phyloP scores from a whole-genome alignment of 345 rosid species.

The Nasturtium officinale region DNA sequence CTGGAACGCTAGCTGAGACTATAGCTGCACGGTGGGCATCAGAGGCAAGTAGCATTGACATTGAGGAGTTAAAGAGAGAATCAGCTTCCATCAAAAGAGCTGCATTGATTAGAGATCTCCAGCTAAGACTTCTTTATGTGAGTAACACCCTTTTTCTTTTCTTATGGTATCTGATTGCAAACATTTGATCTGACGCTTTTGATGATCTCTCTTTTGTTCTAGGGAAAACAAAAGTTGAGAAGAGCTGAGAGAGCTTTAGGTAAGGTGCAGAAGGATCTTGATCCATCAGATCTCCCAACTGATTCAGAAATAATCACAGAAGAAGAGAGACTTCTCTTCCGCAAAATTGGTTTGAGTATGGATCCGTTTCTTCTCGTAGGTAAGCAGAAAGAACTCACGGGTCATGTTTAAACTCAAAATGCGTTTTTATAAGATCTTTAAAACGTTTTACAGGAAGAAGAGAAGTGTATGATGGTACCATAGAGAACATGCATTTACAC shows the following conservation, averaged over 20 bases:
- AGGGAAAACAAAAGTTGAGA: constrained; percentile 74
- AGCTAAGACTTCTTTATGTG: constrained; percentile 68
- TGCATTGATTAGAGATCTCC: constrained; percentile 61
- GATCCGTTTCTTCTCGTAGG: constrained; percentile 82
- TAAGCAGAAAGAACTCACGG: constrained; percentile 44
- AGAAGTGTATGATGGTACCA: constrained; percentile 77
- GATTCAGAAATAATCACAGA: constrained; percentile 80
- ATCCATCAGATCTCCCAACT: constrained; percentile 75
- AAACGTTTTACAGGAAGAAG: constrained; percentile 58
- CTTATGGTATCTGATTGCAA: constrained; percentile 5
- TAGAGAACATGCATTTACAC: constrained; percentile 92
- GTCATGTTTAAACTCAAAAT: not conserved
- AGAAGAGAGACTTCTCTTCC: constrained; percentile 82
- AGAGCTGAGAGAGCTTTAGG: constrained; percentile 68
- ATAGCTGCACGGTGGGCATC: constrained; percentile 83
- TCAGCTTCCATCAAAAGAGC: constrained; percentile 54
- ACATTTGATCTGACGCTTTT: constrained; percentile 16
- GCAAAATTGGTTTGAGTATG: constrained; percentile 91
- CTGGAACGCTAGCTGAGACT: constrained; percentile 93
- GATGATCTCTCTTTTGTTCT: constrained; percentile 34
- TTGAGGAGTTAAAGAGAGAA: constrained; percentile 68
- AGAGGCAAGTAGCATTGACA: constrained; percentile 55
- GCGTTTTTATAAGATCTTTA: not conserved
- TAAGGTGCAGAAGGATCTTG: constrained; percentile 70
- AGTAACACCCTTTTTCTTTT: constrained; percentile 37